Percentiles rank a stretch among this genome's conserved stretches.
Evolutionary conservation across 1,284 basidiomycete species (phyloP).

Genomic region (Farysia itapuensis): DNA sequence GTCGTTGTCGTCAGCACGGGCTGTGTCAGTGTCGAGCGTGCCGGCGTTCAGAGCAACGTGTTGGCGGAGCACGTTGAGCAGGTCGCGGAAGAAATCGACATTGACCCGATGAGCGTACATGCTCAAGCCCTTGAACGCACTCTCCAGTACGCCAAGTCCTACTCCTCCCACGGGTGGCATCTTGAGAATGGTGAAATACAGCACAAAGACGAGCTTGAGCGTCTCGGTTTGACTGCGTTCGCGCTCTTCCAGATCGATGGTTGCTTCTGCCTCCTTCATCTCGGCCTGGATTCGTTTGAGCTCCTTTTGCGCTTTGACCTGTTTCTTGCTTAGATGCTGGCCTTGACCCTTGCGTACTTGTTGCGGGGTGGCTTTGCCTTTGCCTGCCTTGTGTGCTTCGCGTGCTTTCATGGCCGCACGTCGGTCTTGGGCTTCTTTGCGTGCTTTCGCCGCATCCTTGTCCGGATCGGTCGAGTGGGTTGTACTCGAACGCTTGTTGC

Average conservation of each 20-base stretch:
- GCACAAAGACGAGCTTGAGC: constrained; percentile 91
- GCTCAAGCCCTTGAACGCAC: constrained; percentile 87
- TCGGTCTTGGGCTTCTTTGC: constrained; percentile 40
- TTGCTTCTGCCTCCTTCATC: constrained; percentile 73
- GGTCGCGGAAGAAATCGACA: constrained; percentile 96
- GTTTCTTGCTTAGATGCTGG: constrained; percentile 53
- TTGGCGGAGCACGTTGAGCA: constrained; percentile 81
- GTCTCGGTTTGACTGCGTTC: constrained; percentile 92
- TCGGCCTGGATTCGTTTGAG: constrained; percentile 51
- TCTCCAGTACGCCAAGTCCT: constrained; percentile 79
- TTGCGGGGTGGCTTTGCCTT: constrained; percentile 38
- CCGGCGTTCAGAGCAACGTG: constrained; percentile 65
- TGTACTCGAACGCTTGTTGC: constrained; percentile 71
- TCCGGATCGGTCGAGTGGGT: constrained; percentile 62
- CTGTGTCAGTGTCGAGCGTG: constrained; percentile 3
- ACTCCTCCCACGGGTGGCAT: constrained; percentile 65
- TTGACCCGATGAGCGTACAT: constrained; percentile 95
- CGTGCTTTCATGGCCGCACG: constrained; percentile 52
- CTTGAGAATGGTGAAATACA: constrained; percentile 96
- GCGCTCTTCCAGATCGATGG: constrained; percentile 88
- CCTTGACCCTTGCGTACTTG: constrained; percentile 53
- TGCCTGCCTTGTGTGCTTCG: constrained; percentile 60
- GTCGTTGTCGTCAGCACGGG: constrained; percentile 1
- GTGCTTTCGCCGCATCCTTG: constrained; percentile 67
- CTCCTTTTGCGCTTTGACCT: constrained; percentile 51